Percentiles rank a stretch among this genome's conserved stretches.
Conservation (phyloP, 345 rosid genomes). For the Hypericum androsaemum region DNA sequence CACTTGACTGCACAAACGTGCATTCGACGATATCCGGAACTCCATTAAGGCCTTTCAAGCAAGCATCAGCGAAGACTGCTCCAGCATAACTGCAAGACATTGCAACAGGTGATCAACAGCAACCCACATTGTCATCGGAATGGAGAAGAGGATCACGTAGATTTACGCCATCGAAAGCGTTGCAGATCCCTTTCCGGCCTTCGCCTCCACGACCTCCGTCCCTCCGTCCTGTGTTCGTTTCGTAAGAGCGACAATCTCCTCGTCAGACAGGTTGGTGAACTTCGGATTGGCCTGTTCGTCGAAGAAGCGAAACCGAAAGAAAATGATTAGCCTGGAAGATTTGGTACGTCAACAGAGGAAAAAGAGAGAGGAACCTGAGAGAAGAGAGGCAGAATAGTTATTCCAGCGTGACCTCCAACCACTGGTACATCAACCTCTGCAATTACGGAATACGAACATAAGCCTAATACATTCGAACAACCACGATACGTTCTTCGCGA, state of each 20-base stretch:
- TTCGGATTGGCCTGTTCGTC: slow-evolving; percentile 52
- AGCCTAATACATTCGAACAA: too few relatives aligned
- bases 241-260: slow-evolving; percentile 54
- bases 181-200: slow-evolving; percentile 95
- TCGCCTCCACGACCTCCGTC: slow-evolving; percentile 80
- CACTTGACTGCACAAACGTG: slow-evolving; percentile 61
- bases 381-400: slow-evolving; percentile 72
- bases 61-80: slow-evolving; percentile 80
- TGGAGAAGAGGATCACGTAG: too few relatives aligned
- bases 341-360: too few relatives aligned
- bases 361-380: slow-evolving; percentile 38
- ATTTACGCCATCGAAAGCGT: slow-evolving; percentile 90
- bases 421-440: slow-evolving; percentile 73
- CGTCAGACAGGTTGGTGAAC: slow-evolving; percentile 49
- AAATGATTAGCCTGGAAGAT: neutral
- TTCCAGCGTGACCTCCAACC: slow-evolving; percentile 83
- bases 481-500: too few relatives aligned
- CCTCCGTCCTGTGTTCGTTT: slow-evolving; percentile 89
- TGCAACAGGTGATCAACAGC: too few relatives aligned
- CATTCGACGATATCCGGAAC: slow-evolving; percentile 73
- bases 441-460: neutral
- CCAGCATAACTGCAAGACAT: slow-evolving; percentile 54
- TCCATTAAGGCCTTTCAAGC: slow-evolving; percentile 76
- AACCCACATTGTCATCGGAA: too few relatives aligned
- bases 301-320: slow-evolving; percentile 2